These are phyloP conservation scores for Mycena filopes DNA, from an alignment of 768 basidiomycete species.

Conservation along the genomic window DNA sequence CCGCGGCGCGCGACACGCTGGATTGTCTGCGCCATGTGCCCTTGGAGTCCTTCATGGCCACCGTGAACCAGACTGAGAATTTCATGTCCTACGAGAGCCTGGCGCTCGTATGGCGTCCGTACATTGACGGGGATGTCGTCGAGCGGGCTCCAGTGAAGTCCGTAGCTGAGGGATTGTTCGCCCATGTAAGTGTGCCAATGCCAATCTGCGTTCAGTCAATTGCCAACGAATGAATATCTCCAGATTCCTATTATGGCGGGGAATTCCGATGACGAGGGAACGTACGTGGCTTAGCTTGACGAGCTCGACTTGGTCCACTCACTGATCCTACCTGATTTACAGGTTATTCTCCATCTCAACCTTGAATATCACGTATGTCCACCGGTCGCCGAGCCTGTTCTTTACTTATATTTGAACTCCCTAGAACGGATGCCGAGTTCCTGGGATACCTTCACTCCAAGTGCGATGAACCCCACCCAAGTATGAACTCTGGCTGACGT, in stretches of 20 bases:
- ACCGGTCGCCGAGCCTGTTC: too few relatives aligned
- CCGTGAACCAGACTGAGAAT: constrained; percentile 45
- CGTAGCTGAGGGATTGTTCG: constrained; percentile 46
- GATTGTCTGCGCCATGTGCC: constrained; percentile 47
- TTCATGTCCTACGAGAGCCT: constrained; percentile 44
- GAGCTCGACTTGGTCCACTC: too few relatives aligned
- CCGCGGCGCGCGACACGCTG: constrained; percentile 38
- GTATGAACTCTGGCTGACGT: not conserved
- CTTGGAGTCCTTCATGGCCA: constrained; percentile 41
- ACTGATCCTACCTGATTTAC: not conserved
- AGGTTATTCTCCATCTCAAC: constrained; percentile 2
- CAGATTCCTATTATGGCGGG: constrained; percentile 46
- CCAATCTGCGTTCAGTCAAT: not conserved
- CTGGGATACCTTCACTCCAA: constrained; percentile 19
- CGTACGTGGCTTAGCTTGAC: constrained; percentile 37
- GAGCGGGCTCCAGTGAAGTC: constrained; percentile 43
- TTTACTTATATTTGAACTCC: not conserved
- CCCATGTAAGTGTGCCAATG: constrained; percentile 30
- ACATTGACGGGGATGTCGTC: constrained; percentile 53
- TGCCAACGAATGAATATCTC: not conserved
- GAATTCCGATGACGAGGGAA: constrained; percentile 54
- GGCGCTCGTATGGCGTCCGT: constrained; percentile 47
- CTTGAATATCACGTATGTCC: constrained; percentile 15
- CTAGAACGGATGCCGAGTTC: constrained; percentile 10
- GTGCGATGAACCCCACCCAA: not conserved